A percentile compares a stretch with the other conserved stretches of the same genome.
These are phyloP conservation scores for Citrus maxima DNA, from an alignment of 345 rosid species.

Conservation along the genomic window DNA sequence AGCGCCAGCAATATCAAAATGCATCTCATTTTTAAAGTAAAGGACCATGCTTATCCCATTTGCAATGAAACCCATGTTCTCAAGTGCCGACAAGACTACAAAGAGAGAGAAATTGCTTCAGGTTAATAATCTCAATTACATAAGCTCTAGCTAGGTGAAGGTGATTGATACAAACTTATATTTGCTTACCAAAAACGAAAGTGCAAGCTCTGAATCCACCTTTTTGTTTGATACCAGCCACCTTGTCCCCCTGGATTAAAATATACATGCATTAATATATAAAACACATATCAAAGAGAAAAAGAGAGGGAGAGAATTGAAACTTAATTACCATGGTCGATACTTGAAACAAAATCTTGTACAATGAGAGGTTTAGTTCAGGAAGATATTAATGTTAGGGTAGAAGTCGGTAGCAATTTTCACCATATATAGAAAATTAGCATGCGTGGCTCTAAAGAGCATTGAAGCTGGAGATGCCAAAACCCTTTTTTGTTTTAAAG, in stretches of 20 bases:
- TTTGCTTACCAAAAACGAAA: constrained; percentile 40
- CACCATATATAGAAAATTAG: neutral
- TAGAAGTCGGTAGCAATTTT: neutral
- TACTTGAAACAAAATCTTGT: neutral
- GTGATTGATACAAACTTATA: neutral
- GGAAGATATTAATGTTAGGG: neutral
- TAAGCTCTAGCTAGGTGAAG: neutral
- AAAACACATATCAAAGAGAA: neutral
- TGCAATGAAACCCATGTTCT: constrained; percentile 59
- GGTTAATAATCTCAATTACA: neutral
- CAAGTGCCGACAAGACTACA: constrained; percentile 34
- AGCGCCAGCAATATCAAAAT: constrained; percentile 24
- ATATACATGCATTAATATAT: no score
- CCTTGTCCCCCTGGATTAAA: neutral
- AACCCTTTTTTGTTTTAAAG: no score
- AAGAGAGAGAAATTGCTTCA: neutral
- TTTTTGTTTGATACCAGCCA: constrained; percentile 5
- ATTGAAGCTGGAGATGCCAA: no score
- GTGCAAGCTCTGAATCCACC: constrained; percentile 43
- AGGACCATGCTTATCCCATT: constrained; percentile 44
- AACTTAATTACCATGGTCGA: neutral
- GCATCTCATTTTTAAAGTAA: constrained; percentile 37
- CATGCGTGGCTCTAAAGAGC: neutral
- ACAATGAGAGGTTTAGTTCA: neutral
- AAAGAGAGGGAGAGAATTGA: neutral